A percentile compares a stretch with the other conserved stretches of the same genome.
Evolutionary conservation across 257 asterid species (phyloP).

Genomic region (Ajuga chamaepitys): DNA sequence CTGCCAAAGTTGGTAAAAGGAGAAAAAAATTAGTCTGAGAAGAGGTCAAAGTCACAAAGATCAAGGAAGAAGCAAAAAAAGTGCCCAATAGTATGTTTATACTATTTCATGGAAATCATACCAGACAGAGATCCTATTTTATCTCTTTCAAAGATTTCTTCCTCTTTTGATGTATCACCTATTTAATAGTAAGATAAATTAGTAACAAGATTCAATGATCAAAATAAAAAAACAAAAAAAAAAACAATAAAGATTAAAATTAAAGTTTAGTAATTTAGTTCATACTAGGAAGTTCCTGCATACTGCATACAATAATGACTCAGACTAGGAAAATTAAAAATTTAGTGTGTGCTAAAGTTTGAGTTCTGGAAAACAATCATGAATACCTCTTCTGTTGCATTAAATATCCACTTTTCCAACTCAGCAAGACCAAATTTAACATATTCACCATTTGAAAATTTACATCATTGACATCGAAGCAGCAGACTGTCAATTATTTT

Average conservation of each 20-base stretch:
- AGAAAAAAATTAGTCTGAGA: no score
- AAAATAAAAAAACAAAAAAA: background rate
- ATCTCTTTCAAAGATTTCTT: no score
- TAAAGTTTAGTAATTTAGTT: constrained; percentile 47
- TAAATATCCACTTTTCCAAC: constrained; percentile 92
- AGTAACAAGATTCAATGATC: background rate
- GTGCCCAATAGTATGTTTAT: no score
- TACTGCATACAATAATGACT: constrained; percentile 20
- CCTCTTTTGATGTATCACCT: constrained; percentile 99
- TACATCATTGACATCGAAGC: no score
- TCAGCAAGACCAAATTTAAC: constrained; percentile 97
- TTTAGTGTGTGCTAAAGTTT: constrained; percentile 5
- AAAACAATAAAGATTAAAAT: no score
- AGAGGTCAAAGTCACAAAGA: no score
- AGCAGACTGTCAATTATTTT: constrained; percentile 38
- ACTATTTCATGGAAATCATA: no score
- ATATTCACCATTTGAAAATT: constrained; percentile 94
- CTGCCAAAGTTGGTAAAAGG: no score
- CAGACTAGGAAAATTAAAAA: constrained; percentile 13
- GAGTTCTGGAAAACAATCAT: constrained; percentile 4
- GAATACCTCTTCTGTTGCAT: constrained; percentile 79
- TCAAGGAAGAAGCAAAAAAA: no score
- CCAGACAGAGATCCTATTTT: no score
- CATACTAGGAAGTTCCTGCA: constrained; percentile 99
- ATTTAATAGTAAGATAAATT: constrained; percentile 2